These are phyloP conservation scores for Kernera saxatilis DNA, from an alignment of 345 rosid species.

Conservation along the genomic window DNA sequence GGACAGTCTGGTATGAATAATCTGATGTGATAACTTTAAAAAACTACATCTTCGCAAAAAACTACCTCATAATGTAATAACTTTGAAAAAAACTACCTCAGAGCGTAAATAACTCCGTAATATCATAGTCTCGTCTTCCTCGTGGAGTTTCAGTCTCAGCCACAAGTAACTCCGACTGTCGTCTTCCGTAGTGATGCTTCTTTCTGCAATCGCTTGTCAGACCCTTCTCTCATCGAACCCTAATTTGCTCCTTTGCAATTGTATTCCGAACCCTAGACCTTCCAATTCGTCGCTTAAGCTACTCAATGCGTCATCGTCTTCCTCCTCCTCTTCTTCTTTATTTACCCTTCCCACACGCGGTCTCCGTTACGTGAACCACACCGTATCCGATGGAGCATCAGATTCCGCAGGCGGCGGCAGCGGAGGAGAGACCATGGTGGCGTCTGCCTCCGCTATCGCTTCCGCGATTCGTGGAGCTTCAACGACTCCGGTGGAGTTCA, in stretches of 20 bases:
- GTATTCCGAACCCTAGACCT: conserved; percentile 20
- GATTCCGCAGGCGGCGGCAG: not conserved
- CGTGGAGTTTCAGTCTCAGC: conserved; percentile 27
- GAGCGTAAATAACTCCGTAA: too few species aligned
- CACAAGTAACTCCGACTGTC: conserved; percentile 20
- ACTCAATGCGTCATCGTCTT: conserved; percentile 33
- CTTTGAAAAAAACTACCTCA: too few species aligned
- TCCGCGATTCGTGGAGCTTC: conserved; percentile 63
- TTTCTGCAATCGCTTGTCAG: conserved; percentile 45
- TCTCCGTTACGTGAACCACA: conserved; percentile 46
- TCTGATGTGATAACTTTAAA: too few species aligned
- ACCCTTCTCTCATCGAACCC: conserved; percentile 25
- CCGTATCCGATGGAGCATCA: conserved; percentile 35
- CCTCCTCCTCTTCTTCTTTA: conserved; percentile 28
- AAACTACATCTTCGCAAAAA: too few species aligned
- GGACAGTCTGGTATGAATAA: too few species aligned
- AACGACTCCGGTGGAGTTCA: conserved; percentile 67
- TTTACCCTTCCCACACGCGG: conserved; percentile 18
- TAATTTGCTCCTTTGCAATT: conserved; percentile 24
- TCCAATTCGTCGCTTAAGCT: conserved; percentile 28
- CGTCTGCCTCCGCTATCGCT: conserved; percentile 80
- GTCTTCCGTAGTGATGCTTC: conserved; percentile 43
- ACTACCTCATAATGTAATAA: too few species aligned
- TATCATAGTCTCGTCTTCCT: conserved; percentile 23
- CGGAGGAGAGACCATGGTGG: conserved; percentile 27